Evolutionary conservation across 768 basidiomycete genomes (phyloP), one percentile per base, ranked within the genome.

Genomic region (Russula vinacea): DNA sequence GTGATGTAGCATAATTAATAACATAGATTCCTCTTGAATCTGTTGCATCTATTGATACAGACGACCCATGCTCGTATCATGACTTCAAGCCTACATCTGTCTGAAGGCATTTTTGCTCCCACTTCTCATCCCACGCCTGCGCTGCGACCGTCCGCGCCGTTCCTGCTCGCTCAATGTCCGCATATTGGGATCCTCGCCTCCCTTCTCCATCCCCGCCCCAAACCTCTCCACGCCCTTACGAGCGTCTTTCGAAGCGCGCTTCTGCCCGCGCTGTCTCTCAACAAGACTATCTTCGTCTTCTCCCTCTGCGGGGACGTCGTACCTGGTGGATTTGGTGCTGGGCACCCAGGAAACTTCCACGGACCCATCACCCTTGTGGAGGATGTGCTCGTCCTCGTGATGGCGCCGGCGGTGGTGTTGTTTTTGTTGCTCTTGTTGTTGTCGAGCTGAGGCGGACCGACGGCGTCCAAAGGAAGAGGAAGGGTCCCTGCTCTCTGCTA

Each of bases 331-430:
- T 53, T 57, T 58, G 32, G 74, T 65, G 29, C 81, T 83, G 2
- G 92, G 92, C 35, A 90, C 78, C 83, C 92, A 96, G 55, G 84
- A 89, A 75, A 92, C 85, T 73, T 94, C 92, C 83, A 93, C 84
- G 13, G 84, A 86, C 14, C 87, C 88, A 69, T 88, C 87, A 14
- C 74, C 76, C 57, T 75, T 59, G 63, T 62, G 50, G 62, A 69
- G 42, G 64, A 73, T 26, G 71, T 60, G 40, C 57, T 71, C 44
- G 56, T 60, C 29, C 51, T 50, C 37, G 65, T 44, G 42, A 44
- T 32, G 65, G 57, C 13, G 44, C 17, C 6, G 35, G 17, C 29
- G 13, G 56, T 60, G 26, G 40, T 14, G 13, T 24, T 13, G 6
- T 32, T 33, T n/a, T 47, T 16, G 16, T 37, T 29, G 13, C 13